A percentile compares a stretch with the other conserved stretches of the same genome.
Evolutionary conservation across 768 basidiomycete species (phyloP).

Genomic region (Leucocoprinus birnbaumii): DNA sequence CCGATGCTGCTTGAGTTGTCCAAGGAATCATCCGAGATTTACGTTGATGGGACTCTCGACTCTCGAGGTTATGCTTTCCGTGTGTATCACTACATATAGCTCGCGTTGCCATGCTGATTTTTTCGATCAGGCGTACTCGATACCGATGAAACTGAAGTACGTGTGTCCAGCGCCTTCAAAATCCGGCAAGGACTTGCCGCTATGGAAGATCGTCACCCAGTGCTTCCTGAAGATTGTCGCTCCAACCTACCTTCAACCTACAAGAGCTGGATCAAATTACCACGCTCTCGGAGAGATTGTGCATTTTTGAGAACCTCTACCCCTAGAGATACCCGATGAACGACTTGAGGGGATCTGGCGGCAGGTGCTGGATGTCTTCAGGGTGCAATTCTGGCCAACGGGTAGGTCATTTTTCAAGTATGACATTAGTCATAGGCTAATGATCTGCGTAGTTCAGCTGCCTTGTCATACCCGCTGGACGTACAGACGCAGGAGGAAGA

Average conservation of each 20-base stretch:
- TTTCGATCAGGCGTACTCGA: conserved; percentile 69
- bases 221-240: conserved; percentile 74
- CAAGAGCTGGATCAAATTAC: conserved; percentile 47
- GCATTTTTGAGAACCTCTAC: neutral
- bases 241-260: conserved; percentile 57
- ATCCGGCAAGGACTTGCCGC: conserved; percentile 79
- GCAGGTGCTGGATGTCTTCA: conserved; percentile 77
- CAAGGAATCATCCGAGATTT: conserved; percentile 59
- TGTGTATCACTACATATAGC: conserved; percentile 29
- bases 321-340: conserved; percentile 53
- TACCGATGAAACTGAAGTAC: conserved; percentile 93
- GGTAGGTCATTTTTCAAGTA: conserved; percentile 43
- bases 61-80: conserved; percentile 77
- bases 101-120: neutral
- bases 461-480: conserved; percentile 55
- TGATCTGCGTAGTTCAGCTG: conserved; percentile 44
- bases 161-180: conserved; percentile 90
- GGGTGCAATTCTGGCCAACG: conserved; percentile 82
- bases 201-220: conserved; percentile 95
- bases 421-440: neutral
- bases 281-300: conserved; percentile 8
- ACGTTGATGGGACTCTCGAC: conserved; percentile 83
- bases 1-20: conserved; percentile 80
- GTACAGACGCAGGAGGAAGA: conserved; percentile 78
- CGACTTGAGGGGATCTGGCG: conserved; percentile 83